Evolutionary conservation across 2,329 filamentous ascomycete species (phyloP).

Genomic region (Exophiala spinifera): DNA sequence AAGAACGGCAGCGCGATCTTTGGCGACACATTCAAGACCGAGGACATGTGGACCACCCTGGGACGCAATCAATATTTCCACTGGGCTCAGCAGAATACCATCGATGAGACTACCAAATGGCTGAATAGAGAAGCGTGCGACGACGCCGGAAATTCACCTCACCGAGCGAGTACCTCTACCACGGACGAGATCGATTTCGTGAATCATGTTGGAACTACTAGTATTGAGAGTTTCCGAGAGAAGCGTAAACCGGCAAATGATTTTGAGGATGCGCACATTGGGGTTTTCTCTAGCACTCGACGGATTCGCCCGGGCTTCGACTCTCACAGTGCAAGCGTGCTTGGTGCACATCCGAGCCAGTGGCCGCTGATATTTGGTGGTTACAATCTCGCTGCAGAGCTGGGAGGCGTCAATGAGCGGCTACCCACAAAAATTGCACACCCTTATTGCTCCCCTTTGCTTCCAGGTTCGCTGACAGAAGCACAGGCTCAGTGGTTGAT

Average conservation of each 20-base stretch:
- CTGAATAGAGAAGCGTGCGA: neutral
- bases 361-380: slow-evolving; percentile 30
- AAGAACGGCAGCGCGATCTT: slow-evolving; percentile 44
- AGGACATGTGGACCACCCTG: slow-evolving; percentile 32
- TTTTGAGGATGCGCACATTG: slow-evolving; percentile 15
- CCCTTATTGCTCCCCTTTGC: slow-evolving; percentile 39
- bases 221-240: slow-evolving; percentile 23
- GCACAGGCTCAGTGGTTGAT: slow-evolving; percentile 67
- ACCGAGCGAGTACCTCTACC: too few relatives aligned
- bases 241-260: slow-evolving; percentile 18
- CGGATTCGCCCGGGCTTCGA: too few relatives aligned
- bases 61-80: slow-evolving; percentile 26
- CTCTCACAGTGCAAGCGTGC: neutral
- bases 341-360: slow-evolving; percentile 12
- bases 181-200: slow-evolving; percentile 13
- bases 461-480: slow-evolving; percentile 55
- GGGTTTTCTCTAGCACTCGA: neutral
- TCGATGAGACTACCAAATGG: slow-evolving; percentile 24
- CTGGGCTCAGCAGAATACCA: slow-evolving; percentile 29
- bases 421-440: slow-evolving; percentile 26
- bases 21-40: slow-evolving; percentile 38
- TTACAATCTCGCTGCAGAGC: slow-evolving; percentile 33
- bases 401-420: slow-evolving; percentile 18
- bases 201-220: slow-evolving; percentile 12
- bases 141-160: neutral